Conservation (phyloP, 768 basidiomycete species). For the Boletus fagicola region DNA sequence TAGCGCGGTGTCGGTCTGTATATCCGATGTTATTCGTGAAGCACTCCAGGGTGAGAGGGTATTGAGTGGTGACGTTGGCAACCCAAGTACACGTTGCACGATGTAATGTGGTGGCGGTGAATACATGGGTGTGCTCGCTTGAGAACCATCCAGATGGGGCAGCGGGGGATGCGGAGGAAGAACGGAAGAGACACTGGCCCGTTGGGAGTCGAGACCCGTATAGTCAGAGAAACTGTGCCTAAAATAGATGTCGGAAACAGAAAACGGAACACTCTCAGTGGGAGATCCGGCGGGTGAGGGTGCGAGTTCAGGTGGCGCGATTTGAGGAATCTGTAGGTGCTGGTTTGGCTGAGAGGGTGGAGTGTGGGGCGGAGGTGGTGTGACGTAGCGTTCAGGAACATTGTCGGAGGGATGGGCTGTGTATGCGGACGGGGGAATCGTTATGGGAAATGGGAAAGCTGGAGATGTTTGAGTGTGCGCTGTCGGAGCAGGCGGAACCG, state of each 20-base stretch:
- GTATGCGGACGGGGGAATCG: constrained; percentile 44
- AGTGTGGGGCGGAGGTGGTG: constrained; percentile 20
- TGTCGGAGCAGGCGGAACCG: constrained; percentile 21
- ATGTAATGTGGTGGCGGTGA: constrained; percentile 30
- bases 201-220: constrained; percentile 31
- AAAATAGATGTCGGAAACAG: constrained; percentile 54
- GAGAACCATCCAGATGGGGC: constrained; percentile 27
- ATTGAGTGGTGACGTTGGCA: constrained; percentile 24
- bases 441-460: constrained; percentile 45
- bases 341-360: constrained; percentile 12
- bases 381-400: constrained; percentile 16
- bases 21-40: neutral
- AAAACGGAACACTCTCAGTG: constrained; percentile 55
- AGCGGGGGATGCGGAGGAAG: constrained; percentile 46
- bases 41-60: constrained; percentile 4
- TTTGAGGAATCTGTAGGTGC: constrained; percentile 28
- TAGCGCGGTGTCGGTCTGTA: neutral
- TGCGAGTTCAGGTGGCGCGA: constrained; percentile 26
- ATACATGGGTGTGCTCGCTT: constrained; percentile 11
- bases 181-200: constrained; percentile 33
- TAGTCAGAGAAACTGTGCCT: constrained; percentile 40
- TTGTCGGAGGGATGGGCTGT: constrained; percentile 18
- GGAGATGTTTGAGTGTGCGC: constrained; percentile 26
- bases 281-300: constrained; percentile 44
- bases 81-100: constrained; percentile 33